These are phyloP conservation scores for Platanthera zijinensis DNA, from an alignment of 106 monocot genomes.

Conservation along the genomic window DNA sequence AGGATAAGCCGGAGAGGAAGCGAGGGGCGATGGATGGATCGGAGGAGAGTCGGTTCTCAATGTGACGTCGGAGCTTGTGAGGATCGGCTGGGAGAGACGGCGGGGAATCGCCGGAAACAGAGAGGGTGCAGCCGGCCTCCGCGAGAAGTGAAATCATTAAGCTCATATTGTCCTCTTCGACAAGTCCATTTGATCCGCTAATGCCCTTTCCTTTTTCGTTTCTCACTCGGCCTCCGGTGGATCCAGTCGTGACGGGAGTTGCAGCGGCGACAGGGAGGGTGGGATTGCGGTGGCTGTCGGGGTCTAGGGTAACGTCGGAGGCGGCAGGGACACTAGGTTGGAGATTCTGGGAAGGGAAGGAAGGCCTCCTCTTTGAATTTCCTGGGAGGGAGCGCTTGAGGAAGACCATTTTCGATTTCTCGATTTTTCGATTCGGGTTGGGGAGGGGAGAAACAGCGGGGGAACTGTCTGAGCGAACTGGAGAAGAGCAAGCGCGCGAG, in stretches of 20 bases:
- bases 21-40: conserved; percentile 21
- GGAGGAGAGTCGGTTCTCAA: conserved; percentile 38
- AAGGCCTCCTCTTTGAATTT: conserved; percentile 38
- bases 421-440: no score
- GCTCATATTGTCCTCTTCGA: conserved; percentile 11
- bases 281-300: not conserved
- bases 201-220: not conserved
- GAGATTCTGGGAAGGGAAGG: conserved; percentile 9
- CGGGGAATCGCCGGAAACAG: conserved; percentile 22
- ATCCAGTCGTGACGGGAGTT: not conserved
- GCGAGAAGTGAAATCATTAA: conserved; percentile 58
- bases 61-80: conserved; percentile 42
- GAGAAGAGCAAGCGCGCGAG: no score
- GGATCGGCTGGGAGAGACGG: conserved; percentile 63
- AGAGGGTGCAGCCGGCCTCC: conserved; percentile 80
- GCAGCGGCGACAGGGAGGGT: not conserved
- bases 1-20: conserved; percentile 52
- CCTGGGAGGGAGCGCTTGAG: conserved; percentile 34
- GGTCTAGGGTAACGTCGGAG: not conserved
- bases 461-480: no score
- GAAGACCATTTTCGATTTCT: conserved; percentile 39
- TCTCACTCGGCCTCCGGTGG: not conserved
- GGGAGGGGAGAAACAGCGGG: no score
- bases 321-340: not conserved
- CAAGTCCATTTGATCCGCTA: not conserved